Percentiles rank a stretch among this genome's conserved stretches.
phyloP scores from a whole-genome alignment of 805 yeast genomes.

The Scheffersomyces spartinae region DNA sequence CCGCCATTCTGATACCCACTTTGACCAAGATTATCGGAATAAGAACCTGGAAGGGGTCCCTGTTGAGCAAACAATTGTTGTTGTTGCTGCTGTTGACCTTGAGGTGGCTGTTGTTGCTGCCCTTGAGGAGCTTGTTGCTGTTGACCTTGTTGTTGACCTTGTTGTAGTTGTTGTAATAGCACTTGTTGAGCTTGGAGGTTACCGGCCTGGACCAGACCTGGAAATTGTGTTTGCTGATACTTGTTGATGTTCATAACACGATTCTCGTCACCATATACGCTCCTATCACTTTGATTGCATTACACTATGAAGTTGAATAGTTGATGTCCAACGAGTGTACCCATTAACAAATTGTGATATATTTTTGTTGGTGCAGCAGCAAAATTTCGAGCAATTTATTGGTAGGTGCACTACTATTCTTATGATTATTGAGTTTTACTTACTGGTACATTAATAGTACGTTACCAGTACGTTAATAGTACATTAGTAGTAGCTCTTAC shows the following conservation, averaged over 20 bases:
- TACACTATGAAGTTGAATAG: not conserved
- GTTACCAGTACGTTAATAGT: not conserved
- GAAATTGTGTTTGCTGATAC: slow-evolving; percentile 17
- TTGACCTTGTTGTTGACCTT: slow-evolving; percentile 8
- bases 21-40: slow-evolving; percentile 22
- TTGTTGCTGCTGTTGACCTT: slow-evolving; percentile 9
- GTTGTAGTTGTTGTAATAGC: slow-evolving; percentile 19
- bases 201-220: slow-evolving; percentile 9
- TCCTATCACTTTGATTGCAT: not conserved
- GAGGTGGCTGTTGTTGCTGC: slow-evolving; percentile 4
- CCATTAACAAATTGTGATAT: not conserved
- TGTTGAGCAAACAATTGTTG: slow-evolving; percentile 8
- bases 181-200: slow-evolving; percentile 17
- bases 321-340: too few species aligned
- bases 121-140: too few species aligned
- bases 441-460: slow-evolving; percentile 5
- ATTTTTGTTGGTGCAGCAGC: slow-evolving; percentile 6
- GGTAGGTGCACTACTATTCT: slow-evolving; percentile 5
- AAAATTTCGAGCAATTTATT: slow-evolving; percentile 1
- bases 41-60: slow-evolving; percentile 21
- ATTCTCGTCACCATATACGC: not conserved
- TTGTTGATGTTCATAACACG: slow-evolving; percentile 22
- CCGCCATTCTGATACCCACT: too few species aligned
- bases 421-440: slow-evolving; percentile 5
- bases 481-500: not conserved